Base-by-base conservation (phyloP, 768 basidiomycete genomes). In the Amanita fuliginea region DNA sequence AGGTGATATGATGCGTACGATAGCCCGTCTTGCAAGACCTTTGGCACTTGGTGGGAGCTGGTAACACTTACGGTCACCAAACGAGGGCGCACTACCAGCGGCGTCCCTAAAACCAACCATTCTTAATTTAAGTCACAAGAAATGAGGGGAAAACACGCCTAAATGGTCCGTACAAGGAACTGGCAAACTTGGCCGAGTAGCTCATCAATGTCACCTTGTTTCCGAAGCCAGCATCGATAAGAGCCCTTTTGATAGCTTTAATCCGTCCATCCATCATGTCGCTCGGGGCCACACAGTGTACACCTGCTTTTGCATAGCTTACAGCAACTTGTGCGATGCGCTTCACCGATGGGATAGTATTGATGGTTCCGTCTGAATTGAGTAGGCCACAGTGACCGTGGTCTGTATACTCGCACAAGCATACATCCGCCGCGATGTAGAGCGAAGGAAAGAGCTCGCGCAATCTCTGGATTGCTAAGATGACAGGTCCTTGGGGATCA, bases 251-350 rank as follows among this genome's bases (percentile, higher is more conserved):
- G 67, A 99, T 98, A 11, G 81, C 80, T 54, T 78, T 80, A 54
- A 99, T 81, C 16, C 95, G 75, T 0, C 95, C 96, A 62, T 99
- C 96, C 93, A 98, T 98, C 96, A 99, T 99, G 65, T 98, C 96
- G 60, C 93, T 96, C 6, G 96, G 96, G 1, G 96, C 96, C 51
- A 99, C 94, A 59, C 92, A 92, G 64, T 98, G 91, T 1, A 92
- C 96, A n/a, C 96, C 96, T 0, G 96, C 96, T 47, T 74, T 72
- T 0, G 94, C 96, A 56, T 99, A 99, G 59, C 76, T 81, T 41
- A 98, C 72, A 0, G 96, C 92, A 21, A 99, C 94, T 59, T 96
- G 72, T 0, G 90, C 91, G 53, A 99, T 85, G 53, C 96, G 84
- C n/a, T 72, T 70, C 10, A 90, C 88, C 18, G 90, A 94, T 14